A percentile compares a stretch with the other conserved stretches of the same genome.
Conservation (phyloP, 257 asterid species). For the Vinca minor region DNA sequence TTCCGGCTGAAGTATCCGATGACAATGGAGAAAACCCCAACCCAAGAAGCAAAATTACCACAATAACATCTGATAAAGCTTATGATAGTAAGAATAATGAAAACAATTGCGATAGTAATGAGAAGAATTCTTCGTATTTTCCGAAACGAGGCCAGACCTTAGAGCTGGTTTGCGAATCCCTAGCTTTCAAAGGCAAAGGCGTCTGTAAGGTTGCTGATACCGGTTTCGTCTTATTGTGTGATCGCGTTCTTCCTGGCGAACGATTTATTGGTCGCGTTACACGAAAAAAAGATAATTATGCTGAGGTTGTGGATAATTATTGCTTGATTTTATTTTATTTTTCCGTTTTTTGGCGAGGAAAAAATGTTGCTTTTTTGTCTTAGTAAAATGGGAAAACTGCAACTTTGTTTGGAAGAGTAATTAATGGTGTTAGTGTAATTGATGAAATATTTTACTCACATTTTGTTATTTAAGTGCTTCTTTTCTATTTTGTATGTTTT, state of each 20-base stretch:
- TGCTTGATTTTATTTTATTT: background rate
- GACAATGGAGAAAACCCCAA: constrained; percentile 10
- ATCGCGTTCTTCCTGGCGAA: constrained; percentile 90
- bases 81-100: constrained; percentile 5
- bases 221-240: constrained; percentile 81
- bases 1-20: constrained; percentile 35
- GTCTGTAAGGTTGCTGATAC: constrained; percentile 72
- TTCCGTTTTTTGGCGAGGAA: background rate
- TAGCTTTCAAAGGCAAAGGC: constrained; percentile 90
- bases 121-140: constrained; percentile 27
- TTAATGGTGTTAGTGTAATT: background rate
- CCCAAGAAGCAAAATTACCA: background rate
- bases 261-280: constrained; percentile 76
- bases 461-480: background rate
- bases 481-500: too few relatives aligned
- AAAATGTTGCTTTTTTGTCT: background rate
- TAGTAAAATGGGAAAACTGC: background rate
- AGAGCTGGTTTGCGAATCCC: constrained; percentile 76
- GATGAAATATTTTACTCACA: background rate
- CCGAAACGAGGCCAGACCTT: constrained; percentile 86
- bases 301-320: constrained; percentile 47
- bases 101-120: background rate
- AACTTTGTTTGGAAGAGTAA: background rate
- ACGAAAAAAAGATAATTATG: constrained; percentile 63
- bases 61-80: constrained; percentile 12